phyloP scores from a whole-genome alignment of 192 early-diverging fungal species.

The Geosiphon pyriformis region DNA sequence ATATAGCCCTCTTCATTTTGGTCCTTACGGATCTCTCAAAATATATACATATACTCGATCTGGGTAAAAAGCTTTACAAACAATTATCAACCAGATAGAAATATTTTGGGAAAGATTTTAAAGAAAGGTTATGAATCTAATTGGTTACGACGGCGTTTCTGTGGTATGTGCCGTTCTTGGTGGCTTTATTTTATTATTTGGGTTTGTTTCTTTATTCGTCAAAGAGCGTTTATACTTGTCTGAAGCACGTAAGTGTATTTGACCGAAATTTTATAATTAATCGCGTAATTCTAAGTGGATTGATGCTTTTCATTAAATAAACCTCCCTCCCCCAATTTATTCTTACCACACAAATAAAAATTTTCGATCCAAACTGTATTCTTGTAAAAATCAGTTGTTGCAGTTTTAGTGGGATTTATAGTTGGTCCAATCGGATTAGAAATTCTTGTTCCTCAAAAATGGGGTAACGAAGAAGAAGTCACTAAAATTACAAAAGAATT shows the following conservation, averaged over 20 bases:
- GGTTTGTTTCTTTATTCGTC: slow-evolving; percentile 58
- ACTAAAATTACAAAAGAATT: slow-evolving; percentile 69
- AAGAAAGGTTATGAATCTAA: not conserved
- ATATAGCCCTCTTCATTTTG: too few species aligned
- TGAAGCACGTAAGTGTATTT: slow-evolving; percentile 60
- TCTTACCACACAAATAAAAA: too few species aligned
- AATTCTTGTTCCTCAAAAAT: slow-evolving; percentile 60
- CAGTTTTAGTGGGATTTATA: slow-evolving; percentile 79
- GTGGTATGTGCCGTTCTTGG: slow-evolving; percentile 46
- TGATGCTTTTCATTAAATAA: too few species aligned
- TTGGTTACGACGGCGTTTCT: not conserved
- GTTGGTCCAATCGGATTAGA: slow-evolving; percentile 70
- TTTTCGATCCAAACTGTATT: not conserved
- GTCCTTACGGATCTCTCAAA: too few species aligned
- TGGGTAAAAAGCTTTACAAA: too few species aligned
- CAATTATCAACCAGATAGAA: too few species aligned
- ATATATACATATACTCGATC: too few species aligned
- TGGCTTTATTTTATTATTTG: slow-evolving; percentile 64
- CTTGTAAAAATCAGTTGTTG: slow-evolving; percentile 52
- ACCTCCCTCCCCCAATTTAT: too few species aligned
- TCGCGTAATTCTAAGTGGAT: too few species aligned
- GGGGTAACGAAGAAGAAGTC: slow-evolving; percentile 48
- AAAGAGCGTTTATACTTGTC: slow-evolving; percentile 73
- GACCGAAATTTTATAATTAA: too few species aligned
- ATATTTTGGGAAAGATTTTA: too few species aligned